phyloP scores from a whole-genome alignment of 495 filamentous ascomycete species.

The Tuber brumale region DNA sequence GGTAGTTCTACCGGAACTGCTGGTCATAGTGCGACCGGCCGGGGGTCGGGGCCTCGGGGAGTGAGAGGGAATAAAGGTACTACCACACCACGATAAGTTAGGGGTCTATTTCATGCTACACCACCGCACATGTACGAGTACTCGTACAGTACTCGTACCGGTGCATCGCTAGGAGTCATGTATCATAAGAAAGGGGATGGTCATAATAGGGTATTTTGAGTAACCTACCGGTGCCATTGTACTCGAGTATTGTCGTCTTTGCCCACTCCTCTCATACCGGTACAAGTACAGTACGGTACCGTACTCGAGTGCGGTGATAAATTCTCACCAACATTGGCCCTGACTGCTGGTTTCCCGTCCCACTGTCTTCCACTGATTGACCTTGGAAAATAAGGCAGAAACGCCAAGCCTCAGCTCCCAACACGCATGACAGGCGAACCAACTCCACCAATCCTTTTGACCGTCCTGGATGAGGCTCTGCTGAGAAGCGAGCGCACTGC shows the following conservation, averaged over 20 bases:
- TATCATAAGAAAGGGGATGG: not conserved
- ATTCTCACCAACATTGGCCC: not conserved
- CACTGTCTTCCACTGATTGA: not conserved
- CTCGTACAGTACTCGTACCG: too few species aligned
- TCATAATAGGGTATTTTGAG: not conserved
- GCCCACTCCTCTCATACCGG: not conserved
- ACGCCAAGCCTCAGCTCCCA: not conserved
- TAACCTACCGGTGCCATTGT: not conserved
- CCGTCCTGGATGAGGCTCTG: not conserved
- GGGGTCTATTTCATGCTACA: too few species aligned
- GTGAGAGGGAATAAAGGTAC: not conserved
- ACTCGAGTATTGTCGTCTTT: not conserved
- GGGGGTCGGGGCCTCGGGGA: not conserved
- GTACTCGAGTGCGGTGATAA: not conserved
- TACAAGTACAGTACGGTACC: not conserved
- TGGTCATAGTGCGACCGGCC: not conserved
- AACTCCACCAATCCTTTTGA: not conserved
- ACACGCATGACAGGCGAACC: not conserved
- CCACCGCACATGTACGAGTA: too few species aligned
- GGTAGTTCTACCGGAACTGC: not conserved
- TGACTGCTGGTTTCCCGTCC: not conserved
- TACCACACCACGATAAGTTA: not conserved
- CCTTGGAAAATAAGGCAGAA: not conserved
- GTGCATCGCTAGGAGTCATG: not conserved
- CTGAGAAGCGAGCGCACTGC: not conserved